Percentiles rank a stretch among this genome's conserved stretches.
Evolutionary conservation across 176 grass and related monocot genomes (phyloP).

Genomic region (Otatea glauca): DNA sequence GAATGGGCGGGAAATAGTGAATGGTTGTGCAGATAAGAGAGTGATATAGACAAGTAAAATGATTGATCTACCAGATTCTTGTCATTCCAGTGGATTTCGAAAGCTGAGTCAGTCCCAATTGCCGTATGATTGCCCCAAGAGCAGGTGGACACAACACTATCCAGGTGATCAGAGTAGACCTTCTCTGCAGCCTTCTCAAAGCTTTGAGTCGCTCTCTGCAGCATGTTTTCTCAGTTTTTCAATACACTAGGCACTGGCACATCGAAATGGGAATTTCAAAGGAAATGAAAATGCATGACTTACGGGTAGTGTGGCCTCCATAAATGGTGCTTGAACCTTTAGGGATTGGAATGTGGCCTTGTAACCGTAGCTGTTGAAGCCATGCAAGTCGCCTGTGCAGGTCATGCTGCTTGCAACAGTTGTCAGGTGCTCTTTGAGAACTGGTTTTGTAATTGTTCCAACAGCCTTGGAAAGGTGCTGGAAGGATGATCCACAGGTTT

Average conservation of each 20-base stretch:
- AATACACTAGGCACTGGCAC: neutral
- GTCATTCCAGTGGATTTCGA: slow-evolving; percentile 68
- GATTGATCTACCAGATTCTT: slow-evolving; percentile 15
- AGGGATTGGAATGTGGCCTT: slow-evolving; percentile 56
- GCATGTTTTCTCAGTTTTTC: slow-evolving; percentile 33
- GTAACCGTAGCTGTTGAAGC: slow-evolving; percentile 61
- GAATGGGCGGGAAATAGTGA: neutral
- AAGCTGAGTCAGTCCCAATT: slow-evolving; percentile 61
- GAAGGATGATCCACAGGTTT: slow-evolving; percentile 1
- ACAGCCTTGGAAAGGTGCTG: slow-evolving; percentile 63
- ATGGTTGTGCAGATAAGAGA: neutral
- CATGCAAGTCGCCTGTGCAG: slow-evolving; percentile 59
- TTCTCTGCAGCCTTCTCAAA: slow-evolving; percentile 70
- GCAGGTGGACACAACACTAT: slow-evolving; percentile 62
- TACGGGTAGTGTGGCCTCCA: slow-evolving; percentile 61
- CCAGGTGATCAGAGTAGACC: slow-evolving; percentile 54
- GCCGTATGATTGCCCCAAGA: slow-evolving; percentile 60
- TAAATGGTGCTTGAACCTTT: slow-evolving; percentile 69
- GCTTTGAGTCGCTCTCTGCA: slow-evolving; percentile 56
- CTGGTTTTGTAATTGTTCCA: slow-evolving; percentile 58
- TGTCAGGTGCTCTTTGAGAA: slow-evolving; percentile 61
- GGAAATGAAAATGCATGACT: slow-evolving; percentile 19
- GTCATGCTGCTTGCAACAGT: slow-evolving; percentile 71
- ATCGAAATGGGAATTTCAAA: slow-evolving; percentile 35
- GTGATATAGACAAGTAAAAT: slow-evolving; percentile 25